Evolutionary conservation across 139 green algal genomes (phyloP), one percentile per base, ranked within the genome.

Genomic region (Chlorella sorokiniana): DNA sequence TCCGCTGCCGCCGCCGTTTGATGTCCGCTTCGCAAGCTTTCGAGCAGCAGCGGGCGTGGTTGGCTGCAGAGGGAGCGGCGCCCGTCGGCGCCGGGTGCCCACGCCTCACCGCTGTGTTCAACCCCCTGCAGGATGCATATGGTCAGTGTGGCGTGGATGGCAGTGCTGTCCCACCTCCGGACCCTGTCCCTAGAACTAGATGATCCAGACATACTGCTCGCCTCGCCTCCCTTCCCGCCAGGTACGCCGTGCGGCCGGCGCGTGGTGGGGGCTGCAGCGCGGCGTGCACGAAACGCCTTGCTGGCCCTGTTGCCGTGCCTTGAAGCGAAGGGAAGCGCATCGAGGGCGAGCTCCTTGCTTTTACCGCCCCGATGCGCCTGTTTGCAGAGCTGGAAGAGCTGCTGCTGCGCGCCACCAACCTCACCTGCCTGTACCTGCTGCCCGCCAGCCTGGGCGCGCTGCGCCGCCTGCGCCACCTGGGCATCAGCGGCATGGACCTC

Each of bases 81-180:
- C 7, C 2, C 22, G 52, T 9, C 5, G 10, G 56, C 29, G 56
- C 23, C 56, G 48, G 48, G 11, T 59, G 2, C 9, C 29, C 11
- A 68, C 9, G 29, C 6, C 38, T 5, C 31, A 23, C 1, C 31
- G 31, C 2, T 40, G 35, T 40, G 1, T 51, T 33, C 29, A 14
- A 9, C 61, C 25, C 61, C 61, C 22, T 48, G 72, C 73, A 79
- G 73, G 51, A 25, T 79, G 16, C 25, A 38, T 27, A 56, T 69
- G 54, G 23, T 3, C 6, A 79, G 40, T 38, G 23, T 54, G 27
- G 73, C 59, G 0, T 69, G 59, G 37, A 25, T 79, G 73, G 37
- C 23, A 10, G 37, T 69, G 25, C 29, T 79, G 73, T 31, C 25
- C 0, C 37, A 27, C 25, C 73, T 79, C 31, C 27, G 20, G 27